Percentiles rank a stretch among this genome's conserved stretches.
phyloP scores from a whole-genome alignment of 352 stramenopile genomes.

The Globisporangium nagaii region DNA sequence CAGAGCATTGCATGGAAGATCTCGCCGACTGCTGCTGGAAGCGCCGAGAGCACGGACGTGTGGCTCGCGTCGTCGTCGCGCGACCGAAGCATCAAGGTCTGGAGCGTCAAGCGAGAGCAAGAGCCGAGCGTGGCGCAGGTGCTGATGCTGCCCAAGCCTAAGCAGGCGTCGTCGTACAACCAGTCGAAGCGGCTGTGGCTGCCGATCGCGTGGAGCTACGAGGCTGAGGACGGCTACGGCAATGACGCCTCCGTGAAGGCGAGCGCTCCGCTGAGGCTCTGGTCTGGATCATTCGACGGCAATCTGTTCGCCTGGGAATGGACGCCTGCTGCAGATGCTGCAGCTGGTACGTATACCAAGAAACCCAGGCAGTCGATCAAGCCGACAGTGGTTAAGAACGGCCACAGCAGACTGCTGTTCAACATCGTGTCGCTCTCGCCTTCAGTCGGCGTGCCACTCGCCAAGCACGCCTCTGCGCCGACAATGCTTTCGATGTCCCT shows the following conservation, averaged over 20 bases:
- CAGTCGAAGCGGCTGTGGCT: conserved; percentile 71
- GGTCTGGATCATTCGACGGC: conserved; percentile 68
- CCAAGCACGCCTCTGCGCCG: not conserved
- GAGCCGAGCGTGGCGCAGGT: conserved; percentile 22
- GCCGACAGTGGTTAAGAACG: conserved; percentile 48
- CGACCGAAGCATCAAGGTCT: conserved; percentile 69
- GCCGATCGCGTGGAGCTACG: conserved; percentile 50
- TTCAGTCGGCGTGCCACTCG: not conserved
- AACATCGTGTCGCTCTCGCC: conserved; percentile 34
- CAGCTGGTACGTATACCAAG: conserved; percentile 5
- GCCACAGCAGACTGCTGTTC: conserved; percentile 62
- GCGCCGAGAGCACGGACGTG: not conserved
- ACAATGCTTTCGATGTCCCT: conserved; percentile 56
- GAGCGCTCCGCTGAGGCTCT: conserved; percentile 29
- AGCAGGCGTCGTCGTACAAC: conserved; percentile 55
- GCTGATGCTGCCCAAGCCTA: conserved; percentile 48
- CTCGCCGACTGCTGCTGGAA: no score
- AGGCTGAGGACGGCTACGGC: not conserved
- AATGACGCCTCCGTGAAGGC: not conserved
- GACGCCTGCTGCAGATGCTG: conserved; percentile 6
- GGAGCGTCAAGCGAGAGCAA: conserved; percentile 14
- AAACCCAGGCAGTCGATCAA: conserved; percentile 20
- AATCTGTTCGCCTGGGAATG: conserved; percentile 64
- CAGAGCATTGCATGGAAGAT: conserved; percentile 45
- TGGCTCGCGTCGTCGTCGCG: conserved; percentile 63